Conservation (phyloP, 2,329 filamentous ascomycete genomes). For the Rutstroemia sydowiana region DNA sequence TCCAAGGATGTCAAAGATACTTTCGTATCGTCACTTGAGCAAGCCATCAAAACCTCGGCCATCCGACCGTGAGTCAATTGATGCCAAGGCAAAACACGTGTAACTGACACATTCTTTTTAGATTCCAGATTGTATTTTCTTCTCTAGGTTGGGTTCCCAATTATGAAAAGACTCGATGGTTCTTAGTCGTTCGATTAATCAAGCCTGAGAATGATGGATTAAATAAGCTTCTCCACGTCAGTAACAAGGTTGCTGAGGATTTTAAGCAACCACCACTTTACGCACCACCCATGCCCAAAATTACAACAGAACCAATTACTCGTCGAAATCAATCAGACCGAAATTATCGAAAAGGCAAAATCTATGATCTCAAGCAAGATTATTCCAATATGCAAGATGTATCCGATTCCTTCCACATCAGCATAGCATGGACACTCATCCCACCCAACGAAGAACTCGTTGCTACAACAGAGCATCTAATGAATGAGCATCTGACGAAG, state of each 20-base stretch:
- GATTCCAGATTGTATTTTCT: constrained; percentile 31
- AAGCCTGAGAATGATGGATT: constrained; percentile 45
- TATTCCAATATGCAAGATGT: constrained; percentile 31
- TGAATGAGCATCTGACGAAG: not conserved
- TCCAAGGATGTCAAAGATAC: constrained; percentile 60
- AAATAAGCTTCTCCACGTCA: constrained; percentile 53
- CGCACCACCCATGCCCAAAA: constrained; percentile 19
- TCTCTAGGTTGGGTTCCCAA: constrained; percentile 59
- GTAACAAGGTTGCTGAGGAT: constrained; percentile 53
- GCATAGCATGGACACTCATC: constrained; percentile 74
- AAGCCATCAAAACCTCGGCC: constrained; percentile 35
- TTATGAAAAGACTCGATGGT: constrained; percentile 64
- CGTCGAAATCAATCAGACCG: not conserved
- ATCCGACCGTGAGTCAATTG: constrained; percentile 37
- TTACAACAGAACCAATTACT: not conserved
- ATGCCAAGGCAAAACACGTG: not conserved
- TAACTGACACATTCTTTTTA: constrained; percentile 6
- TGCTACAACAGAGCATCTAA: constrained; percentile 29
- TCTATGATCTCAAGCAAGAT: not conserved
- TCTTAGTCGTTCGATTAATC: constrained; percentile 66
- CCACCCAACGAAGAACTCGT: constrained; percentile 40
- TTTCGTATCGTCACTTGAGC: constrained; percentile 54
- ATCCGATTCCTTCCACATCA: constrained; percentile 70
- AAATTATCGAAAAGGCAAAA: constrained; percentile 9
- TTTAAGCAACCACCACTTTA: constrained; percentile 71